These are phyloP conservation scores for Gnomoniopsis smithogilvyi DNA, from an alignment of 2,329 filamentous ascomycete species.

Conservation along the genomic window DNA sequence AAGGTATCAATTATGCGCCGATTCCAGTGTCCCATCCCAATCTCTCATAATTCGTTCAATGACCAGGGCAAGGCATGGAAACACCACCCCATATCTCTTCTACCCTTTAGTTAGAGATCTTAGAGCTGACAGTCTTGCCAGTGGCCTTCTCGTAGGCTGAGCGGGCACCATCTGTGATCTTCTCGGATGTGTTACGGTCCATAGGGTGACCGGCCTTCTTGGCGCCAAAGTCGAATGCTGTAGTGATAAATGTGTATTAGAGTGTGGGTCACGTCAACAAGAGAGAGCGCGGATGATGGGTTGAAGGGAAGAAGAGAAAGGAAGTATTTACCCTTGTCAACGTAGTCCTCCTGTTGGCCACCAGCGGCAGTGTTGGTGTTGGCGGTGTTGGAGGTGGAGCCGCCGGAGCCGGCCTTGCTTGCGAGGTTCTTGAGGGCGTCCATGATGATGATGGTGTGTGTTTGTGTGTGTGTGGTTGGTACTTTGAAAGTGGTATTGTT, in stretches of 20 bases:
- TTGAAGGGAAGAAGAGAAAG: too few species aligned
- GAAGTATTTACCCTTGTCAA: slow-evolving; percentile 27
- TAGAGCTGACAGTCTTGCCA: slow-evolving; percentile 35
- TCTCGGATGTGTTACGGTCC: slow-evolving; percentile 23
- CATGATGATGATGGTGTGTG: background rate
- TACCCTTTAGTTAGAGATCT: slow-evolving; percentile 31
- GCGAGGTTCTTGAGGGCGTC: background rate
- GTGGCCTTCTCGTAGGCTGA: slow-evolving; percentile 35
- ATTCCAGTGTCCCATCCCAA: background rate
- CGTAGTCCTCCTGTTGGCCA: slow-evolving; percentile 28
- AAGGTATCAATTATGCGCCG: background rate
- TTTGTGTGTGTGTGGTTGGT: background rate
- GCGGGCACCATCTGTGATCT: slow-evolving; percentile 32
- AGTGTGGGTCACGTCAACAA: slow-evolving; percentile 16
- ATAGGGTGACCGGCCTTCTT: slow-evolving; percentile 24
- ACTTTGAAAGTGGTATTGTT: too few species aligned
- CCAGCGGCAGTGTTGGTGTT: slow-evolving; percentile 3
- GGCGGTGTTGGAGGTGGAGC: slow-evolving; percentile 4
- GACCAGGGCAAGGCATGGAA: too few species aligned
- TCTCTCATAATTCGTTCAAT: background rate
- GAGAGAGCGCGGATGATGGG: too few species aligned
- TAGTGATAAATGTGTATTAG: too few species aligned
- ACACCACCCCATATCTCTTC: background rate
- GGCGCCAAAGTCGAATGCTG: slow-evolving; percentile 26
- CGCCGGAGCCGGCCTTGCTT: background rate